Percentiles rank a stretch among this genome's conserved stretches.
phyloP scores from a whole-genome alignment of 169 alveolate genomes.

The Plasmodium yoelii region DNA sequence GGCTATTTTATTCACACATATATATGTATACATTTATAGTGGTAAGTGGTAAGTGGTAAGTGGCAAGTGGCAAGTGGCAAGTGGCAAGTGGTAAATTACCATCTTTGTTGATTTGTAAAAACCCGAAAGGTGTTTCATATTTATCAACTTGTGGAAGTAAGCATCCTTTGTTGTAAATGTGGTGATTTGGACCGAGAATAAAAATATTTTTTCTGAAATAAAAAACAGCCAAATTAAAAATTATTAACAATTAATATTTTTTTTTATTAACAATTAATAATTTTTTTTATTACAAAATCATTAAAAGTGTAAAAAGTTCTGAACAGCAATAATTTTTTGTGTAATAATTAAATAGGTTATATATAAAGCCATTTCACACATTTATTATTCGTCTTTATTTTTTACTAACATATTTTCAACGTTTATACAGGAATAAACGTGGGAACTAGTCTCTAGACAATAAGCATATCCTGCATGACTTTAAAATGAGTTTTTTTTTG shows the following conservation, averaged over 20 bases:
- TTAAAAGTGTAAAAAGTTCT: background rate
- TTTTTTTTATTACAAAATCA: background rate
- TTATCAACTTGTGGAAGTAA: constrained; percentile 83
- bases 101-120: constrained; percentile 86
- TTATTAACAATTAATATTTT: background rate
- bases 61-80: constrained; percentile 25
- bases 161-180: constrained; percentile 89
- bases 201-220: constrained; percentile 87
- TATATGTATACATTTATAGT: too few species aligned
- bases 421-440: constrained; percentile 89
- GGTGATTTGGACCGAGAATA: constrained; percentile 96
- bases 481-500: background rate
- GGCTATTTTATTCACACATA: background rate
- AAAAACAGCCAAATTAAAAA: background rate
- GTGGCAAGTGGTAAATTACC: constrained; percentile 32
- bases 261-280: background rate
- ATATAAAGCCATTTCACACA: background rate
- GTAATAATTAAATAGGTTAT: background rate
- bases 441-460: constrained; percentile 94
- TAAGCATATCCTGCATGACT: constrained; percentile 96
- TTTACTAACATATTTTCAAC: constrained; percentile 80
- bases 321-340: background rate
- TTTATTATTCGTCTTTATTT: background rate
- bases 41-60: constrained; percentile 17
- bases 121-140: constrained; percentile 94